phyloP scores from a whole-genome alignment of 225 moss, liverwort and hornwort genomes.

The Pseudisothecium myosuroides region DNA sequence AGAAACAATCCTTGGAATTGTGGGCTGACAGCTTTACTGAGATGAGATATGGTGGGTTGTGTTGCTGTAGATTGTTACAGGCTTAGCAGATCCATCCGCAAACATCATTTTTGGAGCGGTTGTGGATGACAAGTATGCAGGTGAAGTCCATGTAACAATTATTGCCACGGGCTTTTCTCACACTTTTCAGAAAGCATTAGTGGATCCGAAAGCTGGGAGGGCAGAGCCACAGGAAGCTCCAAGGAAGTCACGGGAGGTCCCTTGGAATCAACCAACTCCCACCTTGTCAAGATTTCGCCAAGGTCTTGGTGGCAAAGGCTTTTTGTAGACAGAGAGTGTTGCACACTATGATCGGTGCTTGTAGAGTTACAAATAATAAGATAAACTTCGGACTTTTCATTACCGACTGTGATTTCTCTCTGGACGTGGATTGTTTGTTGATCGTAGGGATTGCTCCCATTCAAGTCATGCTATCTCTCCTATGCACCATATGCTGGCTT shows the following conservation, averaged over 20 bases:
- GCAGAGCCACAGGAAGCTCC: constrained; percentile 44
- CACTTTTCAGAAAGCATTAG: constrained; percentile 67
- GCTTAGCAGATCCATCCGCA: constrained; percentile 68
- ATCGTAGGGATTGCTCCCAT: background rate
- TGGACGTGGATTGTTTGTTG: background rate
- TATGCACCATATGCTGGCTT: background rate
- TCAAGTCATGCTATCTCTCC: background rate
- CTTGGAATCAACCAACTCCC: constrained; percentile 66
- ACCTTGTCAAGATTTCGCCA: constrained; percentile 63
- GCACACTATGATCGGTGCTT: background rate
- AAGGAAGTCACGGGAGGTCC: constrained; percentile 25
- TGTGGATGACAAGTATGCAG: constrained; percentile 46
- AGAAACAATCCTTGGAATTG: background rate
- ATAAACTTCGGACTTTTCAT: background rate
- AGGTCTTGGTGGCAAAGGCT: constrained; percentile 71
- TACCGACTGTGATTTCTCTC: background rate
- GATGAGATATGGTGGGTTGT: background rate
- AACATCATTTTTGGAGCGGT: constrained; percentile 80
- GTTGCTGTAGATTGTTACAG: constrained; percentile 57
- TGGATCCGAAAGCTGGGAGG: constrained; percentile 57
- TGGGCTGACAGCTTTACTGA: background rate
- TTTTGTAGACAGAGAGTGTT: constrained; percentile 31
- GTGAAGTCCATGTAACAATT: constrained; percentile 76
- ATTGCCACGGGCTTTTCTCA: constrained; percentile 89
- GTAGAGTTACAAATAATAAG: background rate